A percentile compares a stretch with the other conserved stretches of the same genome.
These are phyloP conservation scores for Cafeteria roenbergensis DNA, from an alignment of 108 stramenopile species.

Conservation along the genomic window DNA sequence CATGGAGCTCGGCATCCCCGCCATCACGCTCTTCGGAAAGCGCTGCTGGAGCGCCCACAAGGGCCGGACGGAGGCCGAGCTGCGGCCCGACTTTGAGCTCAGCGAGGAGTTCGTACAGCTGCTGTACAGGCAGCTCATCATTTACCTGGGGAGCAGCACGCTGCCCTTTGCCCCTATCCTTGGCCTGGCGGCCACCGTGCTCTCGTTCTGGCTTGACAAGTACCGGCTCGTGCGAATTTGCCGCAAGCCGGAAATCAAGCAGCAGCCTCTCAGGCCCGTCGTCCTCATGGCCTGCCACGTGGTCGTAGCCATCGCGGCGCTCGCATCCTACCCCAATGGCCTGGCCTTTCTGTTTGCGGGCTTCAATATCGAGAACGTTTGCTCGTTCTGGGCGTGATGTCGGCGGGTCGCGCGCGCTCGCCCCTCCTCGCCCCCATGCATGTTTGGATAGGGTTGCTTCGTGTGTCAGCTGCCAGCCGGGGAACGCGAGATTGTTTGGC, in stretches of 20 bases:
- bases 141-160: background rate
- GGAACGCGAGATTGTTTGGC: no score
- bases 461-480: no score
- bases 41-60: no score
- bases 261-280: background rate
- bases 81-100: background rate
- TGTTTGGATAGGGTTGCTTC: no score
- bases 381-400: background rate
- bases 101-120: background rate
- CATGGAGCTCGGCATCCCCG: background rate
- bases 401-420: no score
- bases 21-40: background rate
- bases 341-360: background rate
- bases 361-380: background rate
- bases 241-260: background rate
- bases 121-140: conserved; percentile 1
- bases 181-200: background rate
- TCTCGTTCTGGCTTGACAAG: conserved; percentile 7
- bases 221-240: background rate
- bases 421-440: no score
- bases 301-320: background rate
- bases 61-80: background rate
- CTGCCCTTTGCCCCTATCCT: background rate
- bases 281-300: background rate
- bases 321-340: conserved; percentile 6